phyloP scores from a whole-genome alignment of 192 early-diverging fungal genomes.

The Geosiphon pyriformis region DNA sequence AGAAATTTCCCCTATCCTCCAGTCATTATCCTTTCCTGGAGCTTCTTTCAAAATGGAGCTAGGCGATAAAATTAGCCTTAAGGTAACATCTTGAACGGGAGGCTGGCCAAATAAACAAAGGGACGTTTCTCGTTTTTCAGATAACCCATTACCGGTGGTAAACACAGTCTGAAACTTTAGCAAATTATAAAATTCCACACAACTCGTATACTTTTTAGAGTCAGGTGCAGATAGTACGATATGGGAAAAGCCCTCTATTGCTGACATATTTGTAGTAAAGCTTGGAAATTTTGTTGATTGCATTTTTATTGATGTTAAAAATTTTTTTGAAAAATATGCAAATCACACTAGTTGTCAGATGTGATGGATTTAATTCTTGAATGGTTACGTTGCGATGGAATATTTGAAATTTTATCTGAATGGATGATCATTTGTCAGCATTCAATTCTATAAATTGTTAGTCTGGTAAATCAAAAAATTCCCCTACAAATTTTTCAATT shows the following conservation, averaged over 20 bases:
- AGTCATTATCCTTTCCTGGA: background rate
- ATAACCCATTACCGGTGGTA: background rate
- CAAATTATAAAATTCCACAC: slow-evolving; percentile 1
- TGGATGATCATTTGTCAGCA: too few species aligned
- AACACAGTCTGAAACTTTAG: slow-evolving; percentile 4
- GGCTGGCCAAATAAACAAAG: slow-evolving; percentile 6
- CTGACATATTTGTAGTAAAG: slow-evolving; percentile 9
- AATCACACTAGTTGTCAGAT: too few species aligned
- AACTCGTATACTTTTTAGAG: background rate
- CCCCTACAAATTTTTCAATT: too few species aligned
- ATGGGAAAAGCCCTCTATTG: slow-evolving; percentile 14
- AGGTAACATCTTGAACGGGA: background rate
- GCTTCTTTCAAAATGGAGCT: background rate
- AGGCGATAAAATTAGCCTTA: slow-evolving; percentile 5
- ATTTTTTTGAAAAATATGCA: too few species aligned
- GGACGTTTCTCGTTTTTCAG: background rate
- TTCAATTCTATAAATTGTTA: too few species aligned
- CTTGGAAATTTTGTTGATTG: too few species aligned
- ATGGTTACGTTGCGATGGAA: too few species aligned
- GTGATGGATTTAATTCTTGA: too few species aligned
- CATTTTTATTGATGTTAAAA: too few species aligned
- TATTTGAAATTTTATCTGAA: too few species aligned
- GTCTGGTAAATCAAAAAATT: too few species aligned
- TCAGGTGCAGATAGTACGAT: background rate
- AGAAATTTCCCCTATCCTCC: background rate